Evolutionary conservation across 2,329 filamentous ascomycete genomes (phyloP).

Genomic region (Lasiodiplodia sp.): DNA sequence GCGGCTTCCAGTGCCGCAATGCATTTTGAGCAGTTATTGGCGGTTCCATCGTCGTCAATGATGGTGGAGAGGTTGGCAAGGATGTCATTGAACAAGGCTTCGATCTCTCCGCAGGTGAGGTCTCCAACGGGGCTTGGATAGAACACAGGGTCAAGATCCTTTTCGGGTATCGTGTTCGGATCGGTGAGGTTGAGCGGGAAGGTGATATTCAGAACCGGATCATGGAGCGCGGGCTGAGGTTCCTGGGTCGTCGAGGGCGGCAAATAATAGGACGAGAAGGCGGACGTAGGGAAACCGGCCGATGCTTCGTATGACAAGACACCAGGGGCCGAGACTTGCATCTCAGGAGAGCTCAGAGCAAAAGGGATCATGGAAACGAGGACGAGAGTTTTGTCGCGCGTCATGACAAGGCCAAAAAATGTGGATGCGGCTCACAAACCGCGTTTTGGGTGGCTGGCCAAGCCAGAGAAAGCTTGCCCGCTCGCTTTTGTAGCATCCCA

Average conservation of each 20-base stretch:
- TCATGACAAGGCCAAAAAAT: background rate
- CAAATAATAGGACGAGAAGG: conserved; percentile 59
- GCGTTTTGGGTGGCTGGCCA: background rate
- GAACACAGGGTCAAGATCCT: conserved; percentile 58
- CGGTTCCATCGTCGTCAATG: conserved; percentile 45
- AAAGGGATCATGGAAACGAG: conserved; percentile 49
- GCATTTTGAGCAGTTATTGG: conserved; percentile 61
- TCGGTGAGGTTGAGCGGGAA: conserved; percentile 63
- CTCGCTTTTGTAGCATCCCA: background rate
- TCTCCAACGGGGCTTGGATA: conserved; percentile 58
- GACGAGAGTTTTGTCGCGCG: background rate
- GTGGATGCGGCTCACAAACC: background rate
- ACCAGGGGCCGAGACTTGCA: conserved; percentile 39
- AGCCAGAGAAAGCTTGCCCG: background rate
- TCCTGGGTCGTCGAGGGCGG: conserved; percentile 55
- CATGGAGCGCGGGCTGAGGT: conserved; percentile 62
- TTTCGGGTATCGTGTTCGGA: conserved; percentile 58
- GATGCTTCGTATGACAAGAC: conserved; percentile 51
- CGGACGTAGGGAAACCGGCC: conserved; percentile 58
- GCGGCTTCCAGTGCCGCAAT: conserved; percentile 59
- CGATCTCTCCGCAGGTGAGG: conserved; percentile 49
- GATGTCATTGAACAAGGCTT: conserved; percentile 53
- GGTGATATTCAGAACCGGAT: conserved; percentile 62
- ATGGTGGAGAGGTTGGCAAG: conserved; percentile 56
- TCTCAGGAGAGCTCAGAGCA: conserved; percentile 6